Evolutionary conservation across 805 yeast species (phyloP).

Genomic region (Torulaspora gathmanii): DNA sequence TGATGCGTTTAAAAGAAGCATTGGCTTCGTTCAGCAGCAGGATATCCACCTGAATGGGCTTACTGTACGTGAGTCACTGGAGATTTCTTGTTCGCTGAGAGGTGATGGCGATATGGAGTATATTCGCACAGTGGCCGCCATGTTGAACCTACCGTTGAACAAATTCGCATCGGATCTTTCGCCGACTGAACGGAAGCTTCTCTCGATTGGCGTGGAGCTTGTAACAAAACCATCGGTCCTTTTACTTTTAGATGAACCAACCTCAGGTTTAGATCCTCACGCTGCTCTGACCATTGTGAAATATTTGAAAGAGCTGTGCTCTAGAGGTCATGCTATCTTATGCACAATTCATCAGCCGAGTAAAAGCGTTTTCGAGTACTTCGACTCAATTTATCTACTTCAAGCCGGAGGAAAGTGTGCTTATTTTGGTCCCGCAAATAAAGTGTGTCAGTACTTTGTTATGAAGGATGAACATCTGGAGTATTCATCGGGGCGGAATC

Average conservation of each 20-base stretch:
- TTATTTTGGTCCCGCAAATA: conserved; percentile 70
- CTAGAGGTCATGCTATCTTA: conserved; percentile 52
- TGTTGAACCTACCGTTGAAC: conserved; percentile 40
- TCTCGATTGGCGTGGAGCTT: conserved; percentile 52
- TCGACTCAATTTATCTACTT: conserved; percentile 56
- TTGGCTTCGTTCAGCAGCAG: conserved; percentile 59
- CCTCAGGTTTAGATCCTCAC: conserved; percentile 56
- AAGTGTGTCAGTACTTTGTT: conserved; percentile 49
- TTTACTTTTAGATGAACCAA: conserved; percentile 56
- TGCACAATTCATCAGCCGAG: conserved; percentile 68
- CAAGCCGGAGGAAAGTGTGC: conserved; percentile 68
- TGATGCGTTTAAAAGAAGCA: conserved; percentile 47
- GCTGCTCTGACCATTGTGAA: conserved; percentile 57
- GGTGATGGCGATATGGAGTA: conserved; percentile 34
- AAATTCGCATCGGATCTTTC: conserved; percentile 50
- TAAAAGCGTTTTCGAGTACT: conserved; percentile 53
- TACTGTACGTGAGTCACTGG: conserved; percentile 51
- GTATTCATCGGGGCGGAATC: conserved; percentile 52
- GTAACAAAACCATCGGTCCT: conserved; percentile 52
- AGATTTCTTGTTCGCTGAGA: conserved; percentile 49
- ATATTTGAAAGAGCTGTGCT: conserved; percentile 46
- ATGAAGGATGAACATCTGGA: conserved; percentile 53
- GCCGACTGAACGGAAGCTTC: conserved; percentile 51
- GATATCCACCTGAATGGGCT: conserved; percentile 49
- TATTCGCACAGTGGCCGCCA: conserved; percentile 37